Evolutionary conservation across 768 basidiomycete genomes (phyloP).

Genomic region (Postia placenta): DNA sequence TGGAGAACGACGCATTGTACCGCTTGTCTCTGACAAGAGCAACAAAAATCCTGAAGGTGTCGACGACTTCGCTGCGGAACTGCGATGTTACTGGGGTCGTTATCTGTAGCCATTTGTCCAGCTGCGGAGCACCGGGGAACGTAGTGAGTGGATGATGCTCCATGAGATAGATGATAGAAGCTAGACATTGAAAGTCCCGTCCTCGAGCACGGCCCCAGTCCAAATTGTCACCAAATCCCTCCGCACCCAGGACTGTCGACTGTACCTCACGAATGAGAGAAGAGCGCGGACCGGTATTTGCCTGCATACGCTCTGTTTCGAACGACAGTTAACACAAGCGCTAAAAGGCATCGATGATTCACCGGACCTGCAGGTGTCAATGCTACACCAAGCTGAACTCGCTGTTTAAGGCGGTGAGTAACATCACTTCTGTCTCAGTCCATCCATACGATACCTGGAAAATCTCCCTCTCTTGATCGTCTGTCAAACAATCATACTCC

Average conservation of each 20-base stretch:
- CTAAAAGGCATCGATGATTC: too few relatives aligned
- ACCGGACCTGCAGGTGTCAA: slow-evolving; percentile 55
- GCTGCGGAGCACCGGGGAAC: slow-evolving; percentile 13
- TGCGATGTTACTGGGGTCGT: slow-evolving; percentile 18
- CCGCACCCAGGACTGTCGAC: slow-evolving; percentile 35
- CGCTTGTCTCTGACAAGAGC: slow-evolving; percentile 36
- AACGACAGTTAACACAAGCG: too few relatives aligned
- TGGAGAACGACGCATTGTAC: slow-evolving; percentile 32
- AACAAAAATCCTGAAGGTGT: slow-evolving; percentile 44
- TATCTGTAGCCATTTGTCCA: slow-evolving; percentile 25
- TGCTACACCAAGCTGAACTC: slow-evolving; percentile 74
- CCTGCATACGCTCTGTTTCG: slow-evolving; percentile 57
- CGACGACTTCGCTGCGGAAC: slow-evolving; percentile 30
- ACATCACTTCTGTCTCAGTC: too few relatives aligned
- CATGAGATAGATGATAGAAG: slow-evolving; percentile 26
- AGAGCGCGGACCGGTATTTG: slow-evolving; percentile 53
- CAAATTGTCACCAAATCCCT: slow-evolving; percentile 29
- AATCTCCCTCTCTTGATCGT: slow-evolving; percentile 59
- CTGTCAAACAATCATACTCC: slow-evolving; percentile 49
- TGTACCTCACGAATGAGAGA: slow-evolving; percentile 53
- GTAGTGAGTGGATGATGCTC: slow-evolving; percentile 12
- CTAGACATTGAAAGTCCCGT: slow-evolving; percentile 30
- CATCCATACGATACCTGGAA: slow-evolving; percentile 70
- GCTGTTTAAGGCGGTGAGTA: too few relatives aligned
- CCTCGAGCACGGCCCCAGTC: slow-evolving; percentile 33